Percentiles rank a stretch among this genome's conserved stretches.
Evolutionary conservation across 768 basidiomycete genomes (phyloP).

Genomic region (Mycena pura): DNA sequence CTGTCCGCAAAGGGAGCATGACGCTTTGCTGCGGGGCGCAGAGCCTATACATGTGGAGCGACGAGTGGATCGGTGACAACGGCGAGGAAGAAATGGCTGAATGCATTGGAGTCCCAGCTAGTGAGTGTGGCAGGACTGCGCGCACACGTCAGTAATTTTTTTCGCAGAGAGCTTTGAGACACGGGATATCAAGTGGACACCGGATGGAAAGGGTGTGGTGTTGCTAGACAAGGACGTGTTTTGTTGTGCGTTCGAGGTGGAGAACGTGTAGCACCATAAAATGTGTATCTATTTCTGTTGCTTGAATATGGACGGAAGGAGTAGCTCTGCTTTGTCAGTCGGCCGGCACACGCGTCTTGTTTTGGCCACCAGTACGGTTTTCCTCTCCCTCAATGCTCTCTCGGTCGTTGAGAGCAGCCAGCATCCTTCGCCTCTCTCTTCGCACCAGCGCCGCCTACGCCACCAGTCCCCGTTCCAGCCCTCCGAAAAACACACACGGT

Average conservation of each 20-base stretch:
- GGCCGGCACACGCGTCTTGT: slow-evolving; percentile 18
- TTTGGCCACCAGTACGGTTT: no score
- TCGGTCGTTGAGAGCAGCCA: slow-evolving; percentile 63
- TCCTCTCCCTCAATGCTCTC: slow-evolving; percentile 59
- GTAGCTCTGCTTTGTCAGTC: background rate
- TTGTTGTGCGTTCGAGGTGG: slow-evolving; percentile 86
- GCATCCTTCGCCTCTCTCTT: slow-evolving; percentile 46
- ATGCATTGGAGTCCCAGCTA: slow-evolving; percentile 88
- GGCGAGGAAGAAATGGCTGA: slow-evolving; percentile 82
- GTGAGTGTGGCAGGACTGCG: slow-evolving; percentile 51
- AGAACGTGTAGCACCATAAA: no score
- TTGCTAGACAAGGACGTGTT: slow-evolving; percentile 80
- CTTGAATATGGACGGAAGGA: no score
- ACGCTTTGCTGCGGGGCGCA: slow-evolving; percentile 70
- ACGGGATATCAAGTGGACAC: slow-evolving; percentile 77
- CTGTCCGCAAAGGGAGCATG: slow-evolving; percentile 76
- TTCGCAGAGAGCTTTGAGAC: slow-evolving; percentile 73
- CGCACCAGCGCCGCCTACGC: slow-evolving; percentile 52
- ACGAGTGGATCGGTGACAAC: slow-evolving; percentile 73
- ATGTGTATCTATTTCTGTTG: slow-evolving; percentile 13
- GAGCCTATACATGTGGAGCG: slow-evolving; percentile 81
- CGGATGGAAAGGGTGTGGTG: slow-evolving; percentile 84
- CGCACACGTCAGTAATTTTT: slow-evolving; percentile 19
- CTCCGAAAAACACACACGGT: slow-evolving; percentile 37
- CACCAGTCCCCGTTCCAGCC: slow-evolving; percentile 39